Percentiles rank a stretch among this genome's conserved stretches.
These are phyloP conservation scores for Solanum aculeatissimum DNA, from an alignment of 305 asterid genomes.

Conservation along the genomic window DNA sequence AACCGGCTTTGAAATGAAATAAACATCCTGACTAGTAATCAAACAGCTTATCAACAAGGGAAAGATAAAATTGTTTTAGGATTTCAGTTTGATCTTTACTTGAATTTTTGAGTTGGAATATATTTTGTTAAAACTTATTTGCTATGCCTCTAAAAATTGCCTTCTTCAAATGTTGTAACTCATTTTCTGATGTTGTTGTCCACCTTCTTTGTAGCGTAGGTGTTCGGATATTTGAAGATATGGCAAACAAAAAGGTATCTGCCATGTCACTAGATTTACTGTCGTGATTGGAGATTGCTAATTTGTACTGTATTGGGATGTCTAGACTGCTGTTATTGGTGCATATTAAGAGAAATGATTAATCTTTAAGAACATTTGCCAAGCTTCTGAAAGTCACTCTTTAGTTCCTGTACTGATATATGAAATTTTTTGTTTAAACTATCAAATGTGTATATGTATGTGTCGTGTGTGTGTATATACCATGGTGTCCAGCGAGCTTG, in stretches of 20 bases:
- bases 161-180: neutral
- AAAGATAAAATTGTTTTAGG: neutral
- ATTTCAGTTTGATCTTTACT: neutral
- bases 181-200: conserved; percentile 3
- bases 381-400: neutral
- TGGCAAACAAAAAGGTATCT: conserved; percentile 66
- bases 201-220: conserved; percentile 43
- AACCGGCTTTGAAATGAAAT: neutral
- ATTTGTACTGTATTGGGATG: neutral
- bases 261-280: neutral
- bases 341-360: neutral
- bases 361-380: neutral
- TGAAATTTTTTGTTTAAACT: neutral
- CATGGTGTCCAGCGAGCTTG: neutral
- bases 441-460: neutral
- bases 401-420: neutral
- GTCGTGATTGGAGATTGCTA: neutral
- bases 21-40: neutral
- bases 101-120: neutral
- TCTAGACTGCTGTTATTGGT: neutral
- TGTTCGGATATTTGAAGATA: conserved; percentile 94
- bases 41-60: neutral
- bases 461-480: no score
- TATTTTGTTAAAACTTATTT: neutral
- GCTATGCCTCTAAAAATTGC: neutral